Base-by-base conservation (phyloP, 1,284 basidiomycete genomes). In the Exobasidium rhododendri region DNA sequence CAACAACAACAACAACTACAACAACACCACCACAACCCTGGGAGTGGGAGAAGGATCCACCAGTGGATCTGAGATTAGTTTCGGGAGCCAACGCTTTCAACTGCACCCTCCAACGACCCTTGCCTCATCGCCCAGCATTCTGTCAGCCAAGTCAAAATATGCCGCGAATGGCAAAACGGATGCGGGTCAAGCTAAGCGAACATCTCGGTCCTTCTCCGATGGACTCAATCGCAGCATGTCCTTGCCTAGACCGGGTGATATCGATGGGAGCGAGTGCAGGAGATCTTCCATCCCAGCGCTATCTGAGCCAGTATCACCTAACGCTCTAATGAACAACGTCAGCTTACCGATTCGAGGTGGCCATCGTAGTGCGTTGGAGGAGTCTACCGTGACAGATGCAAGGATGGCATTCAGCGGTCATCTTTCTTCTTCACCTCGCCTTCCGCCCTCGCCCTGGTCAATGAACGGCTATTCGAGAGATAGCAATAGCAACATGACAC, bases 51-150 rank as follows among this genome's bases (percentile, higher is more conserved):
- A 72, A 55, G 68, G 68, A 0, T 74, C 70, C 32, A 70, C 70
- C 2, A 70, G 67, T 49, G 70, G 72, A 14, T 67, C 70, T 22
- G 72, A 72, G 59, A 74, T 74, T 63, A 67, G 66, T 54, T 74
- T 73, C 52, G 70, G 72, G 0, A 63, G 61, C 40, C 49, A 63
- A 46, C n/a, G 50, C 14, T 63, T 63, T 50, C 62, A 50, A 26
- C 24, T 61, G 7, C 62, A 63, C 54, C 62, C 58, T 11, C 62
- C 61, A 55, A 47, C 44, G 24, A 13, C 47, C 35, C 17, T 17
- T 40, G 7, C 35, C 35, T 40, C 35, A 17, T 40, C 35, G 17
- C 35, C 35, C 17, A 40, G 10, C 7, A 40, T 40, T 10, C 35
- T 40, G 17, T 40, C 17, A 7, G 17, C 7, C 17, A 17, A 40